Evolutionary conservation across 129 eudicot species (phyloP).

Genomic region (Glebionis coronaria): DNA sequence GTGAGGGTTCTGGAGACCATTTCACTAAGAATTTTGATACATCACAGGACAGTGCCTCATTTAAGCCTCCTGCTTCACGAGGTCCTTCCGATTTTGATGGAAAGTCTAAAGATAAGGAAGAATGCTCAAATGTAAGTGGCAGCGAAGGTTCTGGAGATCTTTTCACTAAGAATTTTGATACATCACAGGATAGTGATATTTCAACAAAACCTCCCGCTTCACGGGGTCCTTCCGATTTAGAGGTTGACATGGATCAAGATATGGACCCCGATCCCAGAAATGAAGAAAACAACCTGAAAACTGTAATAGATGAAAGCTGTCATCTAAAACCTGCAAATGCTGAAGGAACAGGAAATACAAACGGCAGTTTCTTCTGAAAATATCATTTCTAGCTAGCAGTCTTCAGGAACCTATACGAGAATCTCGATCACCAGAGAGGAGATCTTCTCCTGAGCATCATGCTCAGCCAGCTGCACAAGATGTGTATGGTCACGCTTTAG

Average conservation of each 20-base stretch:
- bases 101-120: constrained; percentile 34
- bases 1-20: constrained; percentile 37
- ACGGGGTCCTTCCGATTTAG: constrained; percentile 22
- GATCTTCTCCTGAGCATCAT: constrained; percentile 34
- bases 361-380: constrained; percentile 28
- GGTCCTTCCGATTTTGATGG: constrained; percentile 35
- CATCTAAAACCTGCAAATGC: constrained; percentile 32
- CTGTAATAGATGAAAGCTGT: constrained; percentile 25
- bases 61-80: too few species aligned
- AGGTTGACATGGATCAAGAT: constrained; percentile 31
- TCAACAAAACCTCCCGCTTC: constrained; percentile 35
- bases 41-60: too few species aligned
- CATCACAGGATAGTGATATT: constrained; percentile 26
- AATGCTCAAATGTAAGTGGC: constrained; percentile 25
- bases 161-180: constrained; percentile 27
- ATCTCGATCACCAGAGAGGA: constrained; percentile 32
- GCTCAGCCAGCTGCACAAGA: constrained; percentile 32
- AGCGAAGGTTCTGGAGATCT: constrained; percentile 39
- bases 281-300: constrained; percentile 26
- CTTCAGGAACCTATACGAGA: constrained; percentile 31
- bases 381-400: constrained; percentile 14
- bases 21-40: neutral
- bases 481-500: constrained; percentile 21
- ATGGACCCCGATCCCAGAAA: constrained; percentile 27
- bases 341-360: constrained; percentile 27